Evolutionary conservation across 1,284 basidiomycete species (phyloP).

Genomic region (Cryptococcus depauperatus): DNA sequence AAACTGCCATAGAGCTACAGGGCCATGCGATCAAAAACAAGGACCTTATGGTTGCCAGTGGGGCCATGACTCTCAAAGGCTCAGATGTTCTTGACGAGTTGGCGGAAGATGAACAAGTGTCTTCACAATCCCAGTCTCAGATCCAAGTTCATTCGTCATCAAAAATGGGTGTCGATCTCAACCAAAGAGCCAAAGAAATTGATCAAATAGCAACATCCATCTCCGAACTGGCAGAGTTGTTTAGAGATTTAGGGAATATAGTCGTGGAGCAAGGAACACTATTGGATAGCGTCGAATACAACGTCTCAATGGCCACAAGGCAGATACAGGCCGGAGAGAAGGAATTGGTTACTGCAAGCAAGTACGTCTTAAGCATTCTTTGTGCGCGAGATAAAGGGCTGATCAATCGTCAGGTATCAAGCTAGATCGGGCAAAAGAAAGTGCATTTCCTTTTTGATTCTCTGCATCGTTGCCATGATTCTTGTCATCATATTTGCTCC

Average conservation of each 20-base stretch:
- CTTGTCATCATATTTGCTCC: conserved; percentile 46
- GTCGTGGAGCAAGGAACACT: conserved; percentile 98
- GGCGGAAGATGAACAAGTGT: conserved; percentile 73
- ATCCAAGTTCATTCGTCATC: conserved; percentile 44
- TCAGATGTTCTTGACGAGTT: conserved; percentile 69
- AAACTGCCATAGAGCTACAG: conserved; percentile 59
- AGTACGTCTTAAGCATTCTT: conserved; percentile 48
- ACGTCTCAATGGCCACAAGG: conserved; percentile 82
- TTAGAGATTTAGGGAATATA: conserved; percentile 84
- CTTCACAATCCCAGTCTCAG: conserved; percentile 25
- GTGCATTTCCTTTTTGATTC: conserved; percentile 83
- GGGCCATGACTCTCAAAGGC: conserved; percentile 69
- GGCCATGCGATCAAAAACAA: conserved; percentile 92
- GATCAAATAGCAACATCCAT: conserved; percentile 89
- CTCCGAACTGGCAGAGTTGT: conserved; percentile 81
- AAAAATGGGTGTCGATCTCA: conserved; percentile 50
- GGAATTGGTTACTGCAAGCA: conserved; percentile 73
- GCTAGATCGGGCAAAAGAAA: conserved; percentile 81
- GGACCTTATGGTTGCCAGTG: conserved; percentile 71
- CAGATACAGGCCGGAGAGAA: conserved; percentile 75
- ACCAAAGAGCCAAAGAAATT: conserved; percentile 67
- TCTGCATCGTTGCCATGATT: conserved; percentile 76
- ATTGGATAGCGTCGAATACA: conserved; percentile 93
- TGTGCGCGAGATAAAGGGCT: not conserved
- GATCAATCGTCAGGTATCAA: conserved; percentile 62